These are phyloP conservation scores for Trichosporon sp. DNA, from an alignment of 1,284 basidiomycete genomes.

Conservation along the genomic window DNA sequence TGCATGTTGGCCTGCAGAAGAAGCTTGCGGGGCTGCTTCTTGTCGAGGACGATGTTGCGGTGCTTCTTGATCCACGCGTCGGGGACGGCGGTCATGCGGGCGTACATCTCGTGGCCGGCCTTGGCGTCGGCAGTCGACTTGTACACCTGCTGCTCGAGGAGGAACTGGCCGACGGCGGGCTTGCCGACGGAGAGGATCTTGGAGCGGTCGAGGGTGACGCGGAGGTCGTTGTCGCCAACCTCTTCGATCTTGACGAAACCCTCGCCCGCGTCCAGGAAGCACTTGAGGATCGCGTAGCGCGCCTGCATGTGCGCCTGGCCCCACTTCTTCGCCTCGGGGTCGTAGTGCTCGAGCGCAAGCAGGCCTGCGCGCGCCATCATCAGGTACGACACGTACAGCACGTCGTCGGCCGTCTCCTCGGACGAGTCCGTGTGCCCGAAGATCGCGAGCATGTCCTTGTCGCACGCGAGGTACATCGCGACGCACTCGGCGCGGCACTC, in stretches of 20 bases:
- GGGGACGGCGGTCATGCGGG: constrained; percentile 9
- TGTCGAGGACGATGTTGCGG: constrained; percentile 17
- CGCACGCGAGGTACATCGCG: constrained; percentile 19
- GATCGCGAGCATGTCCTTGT: constrained; percentile 18
- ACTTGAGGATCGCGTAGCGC: constrained; percentile 20
- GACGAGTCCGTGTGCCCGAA: constrained; percentile 20
- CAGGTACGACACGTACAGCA: constrained; percentile 74
- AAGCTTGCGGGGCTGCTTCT: constrained; percentile 21
- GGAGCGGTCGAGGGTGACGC: constrained; percentile 14
- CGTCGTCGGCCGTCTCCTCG: constrained; percentile 49
- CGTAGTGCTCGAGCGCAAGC: constrained; percentile 73
- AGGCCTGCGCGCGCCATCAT: constrained; percentile 78
- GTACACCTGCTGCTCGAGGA: constrained; percentile 20
- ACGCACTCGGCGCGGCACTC: constrained; percentile 22
- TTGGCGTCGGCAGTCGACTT: constrained; percentile 20
- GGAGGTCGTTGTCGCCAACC: constrained; percentile 17
- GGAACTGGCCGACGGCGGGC: constrained; percentile 18
- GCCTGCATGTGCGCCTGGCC: constrained; percentile 82
- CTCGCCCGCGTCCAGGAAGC: constrained; percentile 17
- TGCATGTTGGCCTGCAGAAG: constrained; percentile 23
- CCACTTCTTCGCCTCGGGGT: constrained; percentile 71
- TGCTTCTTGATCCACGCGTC: constrained; percentile 15
- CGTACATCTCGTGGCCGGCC: constrained; percentile 16
- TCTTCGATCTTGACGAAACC: constrained; percentile 12
- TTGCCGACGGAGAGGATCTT: constrained; percentile 15